Conservation (phyloP, 768 basidiomycete species). For the Boletus reticulatus region DNA sequence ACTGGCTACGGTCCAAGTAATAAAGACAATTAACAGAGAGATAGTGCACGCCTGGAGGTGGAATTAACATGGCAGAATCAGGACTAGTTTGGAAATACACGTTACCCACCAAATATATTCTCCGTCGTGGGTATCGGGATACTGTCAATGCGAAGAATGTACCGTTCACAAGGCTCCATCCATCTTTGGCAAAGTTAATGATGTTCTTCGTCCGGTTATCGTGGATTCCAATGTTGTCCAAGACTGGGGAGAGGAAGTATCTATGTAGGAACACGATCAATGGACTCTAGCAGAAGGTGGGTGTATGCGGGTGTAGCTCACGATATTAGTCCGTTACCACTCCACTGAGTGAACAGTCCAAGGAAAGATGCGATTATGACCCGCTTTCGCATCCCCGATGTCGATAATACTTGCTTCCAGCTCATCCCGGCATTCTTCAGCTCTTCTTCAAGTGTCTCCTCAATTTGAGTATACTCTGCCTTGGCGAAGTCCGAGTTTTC, state of each 20-base stretch:
- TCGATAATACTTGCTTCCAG: background rate
- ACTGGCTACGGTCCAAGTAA: constrained; percentile 15
- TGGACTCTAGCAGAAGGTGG: too few species aligned
- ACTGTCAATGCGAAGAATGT: background rate
- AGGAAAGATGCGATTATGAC: constrained; percentile 10
- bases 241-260: constrained; percentile 9
- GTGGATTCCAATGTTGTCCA: constrained; percentile 15
- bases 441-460: constrained; percentile 45
- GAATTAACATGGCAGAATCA: background rate
- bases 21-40: constrained; percentile 15
- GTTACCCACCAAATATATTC: constrained; percentile 6
- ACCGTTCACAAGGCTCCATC: constrained; percentile 8
- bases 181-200: constrained; percentile 2
- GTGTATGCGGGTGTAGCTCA: background rate
- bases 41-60: constrained; percentile 2
- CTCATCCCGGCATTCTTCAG: background rate
- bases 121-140: constrained; percentile 7
- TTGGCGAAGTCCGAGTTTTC: constrained; percentile 48
- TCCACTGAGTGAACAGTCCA: constrained; percentile 7
- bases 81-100: too few species aligned
- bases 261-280: background rate
- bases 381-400: constrained; percentile 16
- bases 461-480: constrained; percentile 56
- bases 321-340: constrained; percentile 9
- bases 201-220: constrained; percentile 15